phyloP scores from a whole-genome alignment of 2,329 filamentous ascomycete genomes.

The Pseudogymnoascus sp. region DNA sequence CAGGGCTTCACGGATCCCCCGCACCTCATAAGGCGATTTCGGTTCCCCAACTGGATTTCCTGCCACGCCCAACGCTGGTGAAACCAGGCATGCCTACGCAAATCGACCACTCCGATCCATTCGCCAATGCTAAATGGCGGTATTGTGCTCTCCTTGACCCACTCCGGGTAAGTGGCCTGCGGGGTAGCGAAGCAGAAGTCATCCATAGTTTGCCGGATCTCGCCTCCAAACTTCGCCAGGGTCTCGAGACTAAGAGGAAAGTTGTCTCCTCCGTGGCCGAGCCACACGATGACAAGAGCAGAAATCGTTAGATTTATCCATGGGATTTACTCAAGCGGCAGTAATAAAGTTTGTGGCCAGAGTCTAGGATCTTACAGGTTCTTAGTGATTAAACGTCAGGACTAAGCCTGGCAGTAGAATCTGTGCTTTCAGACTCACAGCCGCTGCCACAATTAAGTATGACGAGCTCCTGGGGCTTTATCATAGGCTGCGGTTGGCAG shows the following conservation, averaged over 20 bases:
- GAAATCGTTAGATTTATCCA: too few relatives aligned
- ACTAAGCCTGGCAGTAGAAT: too few relatives aligned
- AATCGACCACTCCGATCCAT: neutral
- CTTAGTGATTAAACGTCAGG: too few relatives aligned
- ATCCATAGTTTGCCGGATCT: neutral
- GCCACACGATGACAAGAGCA: neutral
- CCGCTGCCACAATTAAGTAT: too few relatives aligned
- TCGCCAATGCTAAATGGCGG: neutral
- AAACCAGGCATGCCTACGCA: neutral
- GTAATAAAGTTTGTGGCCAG: too few relatives aligned
- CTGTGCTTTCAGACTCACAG: too few relatives aligned
- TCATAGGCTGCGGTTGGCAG: too few relatives aligned
- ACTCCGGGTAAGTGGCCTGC: neutral
- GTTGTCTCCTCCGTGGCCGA: neutral
- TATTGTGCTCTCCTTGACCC: neutral
- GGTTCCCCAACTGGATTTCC: neutral
- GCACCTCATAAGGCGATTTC: neutral
- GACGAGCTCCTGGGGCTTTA: too few relatives aligned
- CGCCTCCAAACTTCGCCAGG: neutral
- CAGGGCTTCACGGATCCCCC: neutral
- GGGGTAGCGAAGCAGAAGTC: neutral
- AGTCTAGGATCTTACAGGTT: too few relatives aligned
- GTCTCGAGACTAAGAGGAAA: neutral
- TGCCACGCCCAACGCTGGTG: neutral
- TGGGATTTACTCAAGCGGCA: too few relatives aligned